Conservation (phyloP, 495 filamentous ascomycete genomes). For the Neurospora sp. region DNA sequence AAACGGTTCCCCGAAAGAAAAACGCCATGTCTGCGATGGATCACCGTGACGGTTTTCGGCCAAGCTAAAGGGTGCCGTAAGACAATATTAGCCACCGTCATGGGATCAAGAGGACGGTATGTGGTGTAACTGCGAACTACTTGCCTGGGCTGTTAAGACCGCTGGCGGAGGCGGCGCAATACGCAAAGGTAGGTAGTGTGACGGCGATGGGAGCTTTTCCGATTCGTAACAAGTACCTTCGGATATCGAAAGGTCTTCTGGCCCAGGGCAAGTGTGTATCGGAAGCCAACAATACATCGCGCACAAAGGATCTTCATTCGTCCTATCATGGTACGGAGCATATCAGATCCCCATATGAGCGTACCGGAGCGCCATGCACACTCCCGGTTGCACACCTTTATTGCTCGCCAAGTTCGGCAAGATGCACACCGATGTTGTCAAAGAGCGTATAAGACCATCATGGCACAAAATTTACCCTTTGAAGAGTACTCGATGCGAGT, state of each 20-base stretch:
- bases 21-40: neutral
- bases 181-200: neutral
- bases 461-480: neutral
- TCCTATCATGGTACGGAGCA: neutral
- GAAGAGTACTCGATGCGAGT: neutral
- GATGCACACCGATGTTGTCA: neutral
- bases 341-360: neutral
- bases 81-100: neutral
- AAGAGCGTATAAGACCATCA: neutral
- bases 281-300: neutral
- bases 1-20: neutral
- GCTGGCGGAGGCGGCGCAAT: neutral
- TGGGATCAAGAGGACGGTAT: neutral
- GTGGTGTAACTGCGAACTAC: neutral
- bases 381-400: neutral
- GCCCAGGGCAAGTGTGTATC: neutral
- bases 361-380: neutral
- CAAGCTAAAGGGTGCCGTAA: neutral
- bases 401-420: neutral
- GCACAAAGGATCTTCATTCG: neutral
- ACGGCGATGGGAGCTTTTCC: neutral
- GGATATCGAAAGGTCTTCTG: neutral
- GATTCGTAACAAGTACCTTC: neutral
- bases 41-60: neutral
- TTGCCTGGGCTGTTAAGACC: neutral